Percentiles rank a stretch among this genome's conserved stretches.
Conservation (phyloP, 2,329 filamentous ascomycete species). For the Alternaria panax region DNA sequence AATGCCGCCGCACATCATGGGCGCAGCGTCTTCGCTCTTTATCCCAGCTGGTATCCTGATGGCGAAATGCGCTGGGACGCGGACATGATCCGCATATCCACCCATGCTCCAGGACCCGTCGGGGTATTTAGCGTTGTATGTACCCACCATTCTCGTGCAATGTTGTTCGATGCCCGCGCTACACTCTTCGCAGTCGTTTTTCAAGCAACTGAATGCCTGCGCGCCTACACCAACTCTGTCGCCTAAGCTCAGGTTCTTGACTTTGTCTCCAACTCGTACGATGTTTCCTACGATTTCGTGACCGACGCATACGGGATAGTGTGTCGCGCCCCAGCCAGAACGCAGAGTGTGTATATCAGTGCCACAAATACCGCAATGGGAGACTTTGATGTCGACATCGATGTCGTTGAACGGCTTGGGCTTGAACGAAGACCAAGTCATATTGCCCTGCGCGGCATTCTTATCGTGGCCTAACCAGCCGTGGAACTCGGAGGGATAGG, state of each 20-base stretch:
- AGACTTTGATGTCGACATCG: constrained; percentile 47
- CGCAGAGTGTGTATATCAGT: constrained; percentile 50
- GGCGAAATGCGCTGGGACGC: constrained; percentile 66
- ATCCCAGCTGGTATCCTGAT: constrained; percentile 63
- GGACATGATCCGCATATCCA: constrained; percentile 64
- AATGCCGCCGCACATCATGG: constrained; percentile 79
- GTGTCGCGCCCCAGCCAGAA: constrained; percentile 55
- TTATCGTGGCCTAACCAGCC: constrained; percentile 65
- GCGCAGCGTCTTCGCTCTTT: constrained; percentile 63
- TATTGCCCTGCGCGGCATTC: constrained; percentile 60
- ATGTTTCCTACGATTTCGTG: constrained; percentile 54
- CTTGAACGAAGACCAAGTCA: constrained; percentile 61
- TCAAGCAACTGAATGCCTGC: constrained; percentile 58
- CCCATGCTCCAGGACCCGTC: constrained; percentile 70
- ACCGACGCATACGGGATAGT: constrained; percentile 53
- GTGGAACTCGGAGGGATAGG: constrained; percentile 58
- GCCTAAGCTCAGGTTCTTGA: constrained; percentile 63
- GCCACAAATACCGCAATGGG: constrained; percentile 47
- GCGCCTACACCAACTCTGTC: constrained; percentile 65
- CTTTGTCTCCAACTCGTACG: constrained; percentile 44
- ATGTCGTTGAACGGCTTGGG: constrained; percentile 51
- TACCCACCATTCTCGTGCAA: constrained; percentile 60
- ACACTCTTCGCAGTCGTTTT: constrained; percentile 62
- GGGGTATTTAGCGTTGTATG: constrained; percentile 66
- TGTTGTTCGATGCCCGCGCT: constrained; percentile 54